Evolutionary conservation across 2,329 filamentous ascomycete species (phyloP).

Genomic region (Colletotrichum truncatum): DNA sequence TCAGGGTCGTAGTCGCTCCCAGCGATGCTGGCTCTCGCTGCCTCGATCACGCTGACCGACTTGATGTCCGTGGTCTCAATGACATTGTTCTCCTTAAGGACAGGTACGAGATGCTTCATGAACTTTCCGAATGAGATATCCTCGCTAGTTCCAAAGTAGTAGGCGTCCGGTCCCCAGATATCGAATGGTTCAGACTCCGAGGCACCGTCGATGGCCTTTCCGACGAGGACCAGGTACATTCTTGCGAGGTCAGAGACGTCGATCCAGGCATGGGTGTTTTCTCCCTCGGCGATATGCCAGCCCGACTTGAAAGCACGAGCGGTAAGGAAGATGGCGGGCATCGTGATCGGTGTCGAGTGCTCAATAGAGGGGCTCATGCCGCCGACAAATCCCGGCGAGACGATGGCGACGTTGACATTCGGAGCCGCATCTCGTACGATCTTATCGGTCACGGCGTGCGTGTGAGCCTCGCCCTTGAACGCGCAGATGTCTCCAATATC

Average conservation of each 20-base stretch:
- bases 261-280: constrained; percentile 20
- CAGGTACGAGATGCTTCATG: neutral
- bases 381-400: constrained; percentile 31
- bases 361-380: constrained; percentile 32
- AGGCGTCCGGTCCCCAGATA: constrained; percentile 9
- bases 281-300: constrained; percentile 16
- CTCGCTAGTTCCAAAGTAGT: constrained; percentile 8
- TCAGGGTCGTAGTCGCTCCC: constrained; percentile 12
- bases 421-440: constrained; percentile 5
- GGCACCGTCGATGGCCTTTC: constrained; percentile 3
- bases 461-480: constrained; percentile 16
- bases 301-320: constrained; percentile 16
- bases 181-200: constrained; percentile 9
- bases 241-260: constrained; percentile 9
- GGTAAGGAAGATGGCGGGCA: constrained; percentile 21
- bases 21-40: constrained; percentile 4
- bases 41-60: constrained; percentile 9
- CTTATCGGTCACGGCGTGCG: constrained; percentile 14
- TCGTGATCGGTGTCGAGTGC: constrained; percentile 32
- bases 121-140: constrained; percentile 9
- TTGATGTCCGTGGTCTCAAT: neutral
- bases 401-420: constrained; percentile 11
- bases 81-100: neutral
- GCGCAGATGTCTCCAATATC: constrained; percentile 11
- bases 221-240: constrained; percentile 9